Percentiles rank a stretch among this genome's conserved stretches.
These are phyloP conservation scores for Colletotrichum sansevieriae DNA, from an alignment of 2,329 filamentous ascomycete genomes.

Conservation along the genomic window DNA sequence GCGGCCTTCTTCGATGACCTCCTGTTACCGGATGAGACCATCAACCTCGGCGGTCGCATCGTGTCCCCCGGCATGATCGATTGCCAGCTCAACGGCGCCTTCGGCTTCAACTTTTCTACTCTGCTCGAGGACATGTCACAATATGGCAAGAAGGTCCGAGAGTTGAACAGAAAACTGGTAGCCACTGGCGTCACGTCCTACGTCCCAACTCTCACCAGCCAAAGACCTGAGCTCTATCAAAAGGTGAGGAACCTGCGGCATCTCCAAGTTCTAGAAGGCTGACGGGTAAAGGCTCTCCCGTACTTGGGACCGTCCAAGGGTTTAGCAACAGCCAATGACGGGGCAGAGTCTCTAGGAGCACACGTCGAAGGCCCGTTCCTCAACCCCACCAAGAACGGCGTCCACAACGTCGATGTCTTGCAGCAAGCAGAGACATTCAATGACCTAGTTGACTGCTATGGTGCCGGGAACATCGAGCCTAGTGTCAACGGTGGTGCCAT, in stretches of 20 bases:
- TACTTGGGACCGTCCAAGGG: conserved; percentile 80
- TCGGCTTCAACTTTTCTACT: conserved; percentile 92
- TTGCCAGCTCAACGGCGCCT: conserved; percentile 91
- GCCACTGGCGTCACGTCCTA: conserved; percentile 90
- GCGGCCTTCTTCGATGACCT: conserved; percentile 76
- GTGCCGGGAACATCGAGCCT: conserved; percentile 72
- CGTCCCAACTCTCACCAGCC: conserved; percentile 86
- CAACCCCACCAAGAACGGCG: conserved; percentile 84
- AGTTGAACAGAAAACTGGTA: conserved; percentile 79
- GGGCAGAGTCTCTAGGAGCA: conserved; percentile 88
- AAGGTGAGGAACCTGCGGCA: conserved; percentile 60
- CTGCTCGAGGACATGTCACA: conserved; percentile 75
- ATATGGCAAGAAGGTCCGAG: conserved; percentile 79
- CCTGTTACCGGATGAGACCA: conserved; percentile 76
- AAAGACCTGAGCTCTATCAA: conserved; percentile 84
- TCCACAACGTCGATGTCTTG: conserved; percentile 83
- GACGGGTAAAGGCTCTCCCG: conserved; percentile 70
- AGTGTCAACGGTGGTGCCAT: conserved; percentile 48
- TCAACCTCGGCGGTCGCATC: conserved; percentile 87
- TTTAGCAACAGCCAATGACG: conserved; percentile 71
- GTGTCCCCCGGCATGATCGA: conserved; percentile 90
- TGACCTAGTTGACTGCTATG: conserved; percentile 80
- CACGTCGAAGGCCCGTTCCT: conserved; percentile 95
- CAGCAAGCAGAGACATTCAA: conserved; percentile 72
- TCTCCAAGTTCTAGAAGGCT: not conserved